Evolutionary conservation across 352 stramenopile species (phyloP).

Genomic region (Phytopythium sindhum): DNA sequence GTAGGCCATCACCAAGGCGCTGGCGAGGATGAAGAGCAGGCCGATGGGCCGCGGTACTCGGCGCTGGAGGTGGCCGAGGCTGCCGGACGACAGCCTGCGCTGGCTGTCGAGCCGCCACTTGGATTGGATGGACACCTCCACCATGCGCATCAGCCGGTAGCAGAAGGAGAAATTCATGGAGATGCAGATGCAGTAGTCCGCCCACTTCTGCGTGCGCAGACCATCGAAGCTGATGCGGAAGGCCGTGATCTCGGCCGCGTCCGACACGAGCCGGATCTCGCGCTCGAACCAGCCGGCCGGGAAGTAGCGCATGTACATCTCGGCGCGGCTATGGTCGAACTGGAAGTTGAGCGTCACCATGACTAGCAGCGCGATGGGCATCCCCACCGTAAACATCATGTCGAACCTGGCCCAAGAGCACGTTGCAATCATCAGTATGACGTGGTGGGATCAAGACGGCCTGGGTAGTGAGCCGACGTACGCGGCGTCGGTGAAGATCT

Average conservation of each 20-base stretch:
- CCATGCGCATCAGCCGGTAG: constrained; percentile 26
- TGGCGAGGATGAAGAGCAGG: constrained; percentile 11
- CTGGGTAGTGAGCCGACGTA: constrained; percentile 3
- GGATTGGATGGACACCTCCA: constrained; percentile 14
- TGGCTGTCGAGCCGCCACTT: background rate
- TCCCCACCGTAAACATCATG: constrained; percentile 21
- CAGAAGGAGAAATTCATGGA: constrained; percentile 31
- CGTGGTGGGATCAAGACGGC: background rate
- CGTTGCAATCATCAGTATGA: background rate
- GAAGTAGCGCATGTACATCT: constrained; percentile 18
- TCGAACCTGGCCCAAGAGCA: constrained; percentile 17
- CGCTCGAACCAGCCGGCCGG: constrained; percentile 29
- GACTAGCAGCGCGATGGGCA: constrained; percentile 16
- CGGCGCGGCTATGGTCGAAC: constrained; percentile 19
- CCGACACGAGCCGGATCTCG: constrained; percentile 14
- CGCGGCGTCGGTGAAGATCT: constrained; percentile 23
- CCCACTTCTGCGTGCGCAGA: constrained; percentile 19
- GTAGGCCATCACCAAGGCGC: constrained; percentile 12
- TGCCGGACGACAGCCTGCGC: background rate
- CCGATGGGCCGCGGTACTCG: constrained; percentile 11
- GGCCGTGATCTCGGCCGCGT: constrained; percentile 18
- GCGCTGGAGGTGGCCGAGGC: background rate
- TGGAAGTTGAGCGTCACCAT: constrained; percentile 17
- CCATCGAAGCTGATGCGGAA: constrained; percentile 29
- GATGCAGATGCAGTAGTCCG: constrained; percentile 20